Percentiles rank a stretch among this genome's conserved stretches.
Evolutionary conservation across 805 yeast species (phyloP).

Genomic region (Cyberlindnera sargentensis): DNA sequence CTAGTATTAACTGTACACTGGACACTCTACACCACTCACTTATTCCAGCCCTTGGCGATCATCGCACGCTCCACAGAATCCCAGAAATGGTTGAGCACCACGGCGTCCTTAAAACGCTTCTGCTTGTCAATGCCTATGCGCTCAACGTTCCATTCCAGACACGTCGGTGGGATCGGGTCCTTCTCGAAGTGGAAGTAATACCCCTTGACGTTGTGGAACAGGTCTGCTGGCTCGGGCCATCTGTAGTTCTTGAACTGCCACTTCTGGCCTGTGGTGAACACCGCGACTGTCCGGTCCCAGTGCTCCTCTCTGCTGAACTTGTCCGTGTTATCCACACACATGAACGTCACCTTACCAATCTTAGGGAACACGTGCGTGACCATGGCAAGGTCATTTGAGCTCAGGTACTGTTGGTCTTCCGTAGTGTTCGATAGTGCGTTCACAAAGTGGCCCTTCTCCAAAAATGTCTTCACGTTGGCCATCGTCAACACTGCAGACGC

Average conservation of each 20-base stretch:
- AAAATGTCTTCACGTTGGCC: constrained; percentile 57
- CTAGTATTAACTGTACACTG: not conserved
- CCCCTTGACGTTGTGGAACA: constrained; percentile 83
- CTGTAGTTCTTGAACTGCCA: constrained; percentile 94
- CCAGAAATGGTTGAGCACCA: constrained; percentile 84
- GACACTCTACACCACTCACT: not conserved
- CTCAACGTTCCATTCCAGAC: constrained; percentile 85
- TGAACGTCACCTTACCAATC: constrained; percentile 55
- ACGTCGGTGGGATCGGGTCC: constrained; percentile 68
- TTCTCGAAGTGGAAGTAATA: constrained; percentile 70
- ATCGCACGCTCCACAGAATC: constrained; percentile 69
- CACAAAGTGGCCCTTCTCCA: constrained; percentile 65
- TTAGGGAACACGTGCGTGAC: constrained; percentile 49
- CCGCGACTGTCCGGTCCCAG: constrained; percentile 96
- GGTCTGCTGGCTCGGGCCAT: constrained; percentile 68
- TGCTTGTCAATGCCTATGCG: constrained; percentile 71
- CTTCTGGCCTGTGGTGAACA: constrained; percentile 92
- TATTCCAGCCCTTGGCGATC: constrained; percentile 48
- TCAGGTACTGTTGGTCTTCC: constrained; percentile 25
- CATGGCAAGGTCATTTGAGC: constrained; percentile 25
- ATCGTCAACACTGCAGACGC: constrained; percentile 65
- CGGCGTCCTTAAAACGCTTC: constrained; percentile 82
- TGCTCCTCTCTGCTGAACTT: constrained; percentile 88
- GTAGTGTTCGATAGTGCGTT: constrained; percentile 40
- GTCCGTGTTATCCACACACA: constrained; percentile 85